Evolutionary conservation across 2,329 filamentous ascomycete genomes (phyloP).

Genomic region (Phialophora expanda): DNA sequence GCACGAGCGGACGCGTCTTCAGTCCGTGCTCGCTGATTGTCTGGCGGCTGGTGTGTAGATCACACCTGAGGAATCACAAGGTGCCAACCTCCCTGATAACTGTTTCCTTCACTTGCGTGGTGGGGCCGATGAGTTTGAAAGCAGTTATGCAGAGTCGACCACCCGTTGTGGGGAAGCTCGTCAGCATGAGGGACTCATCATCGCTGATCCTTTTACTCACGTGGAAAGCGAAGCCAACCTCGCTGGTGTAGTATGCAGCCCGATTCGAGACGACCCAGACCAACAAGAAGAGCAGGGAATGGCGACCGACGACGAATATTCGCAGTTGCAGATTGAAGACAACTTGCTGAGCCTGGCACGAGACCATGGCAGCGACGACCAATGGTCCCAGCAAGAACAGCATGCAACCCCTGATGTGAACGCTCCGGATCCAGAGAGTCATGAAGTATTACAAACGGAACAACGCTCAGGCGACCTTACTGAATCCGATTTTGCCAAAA

Average conservation of each 20-base stretch:
- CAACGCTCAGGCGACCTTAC: neutral
- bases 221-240: neutral
- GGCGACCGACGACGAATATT: neutral
- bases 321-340: neutral
- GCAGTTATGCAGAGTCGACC: neutral
- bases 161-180: neutral
- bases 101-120: neutral
- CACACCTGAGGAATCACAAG: conserved; percentile 6
- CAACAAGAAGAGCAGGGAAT: neutral
- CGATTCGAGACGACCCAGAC: neutral
- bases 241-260: neutral
- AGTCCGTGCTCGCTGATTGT: conserved; percentile 53
- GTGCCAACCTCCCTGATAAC: neutral
- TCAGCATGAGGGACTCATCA: neutral
- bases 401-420: neutral
- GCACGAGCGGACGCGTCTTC: conserved; percentile 26
- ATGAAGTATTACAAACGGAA: neutral
- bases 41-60: conserved; percentile 32
- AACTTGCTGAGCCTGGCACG: neutral
- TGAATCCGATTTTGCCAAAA: neutral
- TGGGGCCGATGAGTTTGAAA: neutral
- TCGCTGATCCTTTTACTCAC: neutral
- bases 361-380: neutral
- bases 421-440: neutral
- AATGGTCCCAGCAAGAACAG: neutral